Base-by-base conservation (phyloP, 306 rosid genomes). In the Styphnolobium japonicum region DNA sequence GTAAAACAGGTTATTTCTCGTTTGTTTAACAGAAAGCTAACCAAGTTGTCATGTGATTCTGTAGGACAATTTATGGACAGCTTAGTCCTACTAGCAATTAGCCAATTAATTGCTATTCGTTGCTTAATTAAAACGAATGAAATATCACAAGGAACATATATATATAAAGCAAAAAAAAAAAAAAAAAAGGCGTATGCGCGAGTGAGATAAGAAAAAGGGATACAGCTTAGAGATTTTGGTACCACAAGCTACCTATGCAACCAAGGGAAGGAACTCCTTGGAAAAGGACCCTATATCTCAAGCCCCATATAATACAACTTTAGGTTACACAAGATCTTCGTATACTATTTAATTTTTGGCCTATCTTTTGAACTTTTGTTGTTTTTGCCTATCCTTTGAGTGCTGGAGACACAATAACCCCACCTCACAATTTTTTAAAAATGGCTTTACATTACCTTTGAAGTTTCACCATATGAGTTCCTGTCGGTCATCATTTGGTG, bases 401-500 rank as follows among this genome's bases (percentile, higher is more conserved):
- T 51, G 73, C 53, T 68, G 80, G 86, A 60, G 79, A 84, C 92
- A 90, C 15, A 6, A 52, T 66, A 81, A 79, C 89, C 94, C 90
- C 88, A 88, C 87, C 71, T 33, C 46, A 16, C 62, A 21, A 9
- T 71, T 63, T 14, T 79, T 80, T 45, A 9, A 3, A 67, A 16
- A 52, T 37, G 67, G 42, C 21, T 22, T 48, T 36, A 81, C 25
- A 37, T 37, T 78, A 61, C 66, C 67, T 34, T 80, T 85, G 75
- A 85, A 85, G 93, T 80, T 85, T 85, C 89, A 85, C 71, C 79
- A 82, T 75, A 71, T 87, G 85, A 71, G 84, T 80, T 85, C 84
- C 80, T 87, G 91, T 82, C 87, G 73, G 80, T 77, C 91, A 91
- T 89, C 84, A 84, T 85, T 85, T 76, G 86, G 81, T 71, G 83